Base-by-base conservation (phyloP, 768 basidiomycete genomes). In the Pleurotus tuber-regium region DNA sequence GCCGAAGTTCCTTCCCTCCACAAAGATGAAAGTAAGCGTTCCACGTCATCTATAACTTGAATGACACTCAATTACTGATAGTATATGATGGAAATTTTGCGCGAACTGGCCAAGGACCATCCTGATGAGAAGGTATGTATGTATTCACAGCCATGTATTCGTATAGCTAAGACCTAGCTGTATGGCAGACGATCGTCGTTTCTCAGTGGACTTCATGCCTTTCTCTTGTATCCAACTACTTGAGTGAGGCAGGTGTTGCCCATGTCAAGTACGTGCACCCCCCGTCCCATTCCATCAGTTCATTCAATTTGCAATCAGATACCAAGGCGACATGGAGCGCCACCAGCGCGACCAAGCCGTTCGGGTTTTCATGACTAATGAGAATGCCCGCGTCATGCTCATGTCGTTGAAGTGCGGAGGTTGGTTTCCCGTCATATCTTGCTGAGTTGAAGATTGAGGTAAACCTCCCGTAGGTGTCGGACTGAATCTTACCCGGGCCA, bases 161-260 rank as follows among this genome's bases (percentile, higher is more conserved):
- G n/a, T n/a, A n/a, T n/a, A n/a, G n/a, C n/a, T n/a, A n/a, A n/a
- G n/a, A n/a, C n/a, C n/a, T n/a, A n/a, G n/a, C n/a, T n/a, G n/a
- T n/a, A n/a, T n/a, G n/a, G n/a, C 51, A 86, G 80, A 75, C 77
- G 40, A 62, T 92, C 44, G 67, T 89, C 52, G 74, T 89, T 51
- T 87, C 85, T 0, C 84, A 86, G 62, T 90, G 88, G 82, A 86
- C 84, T 0, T 64, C 71, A 4, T 86, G 81, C 51, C 72, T 92
- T 30, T 72, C 77, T 8, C 71, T 89, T 3, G 76, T 84, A n/a
- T 84, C 79, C 0, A 66, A 78, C 43, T 86, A 84, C 59, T 70
- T 91, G n/a, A 64, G 66, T 0, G 75, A 79, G 58, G 67, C 75
- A 18, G 70, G 70, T 1, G 73, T 85, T 41, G 57, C 66, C 2